Evolutionary conservation across 2,329 filamentous ascomycete species (phyloP).

Genomic region (Venturia asperata): DNA sequence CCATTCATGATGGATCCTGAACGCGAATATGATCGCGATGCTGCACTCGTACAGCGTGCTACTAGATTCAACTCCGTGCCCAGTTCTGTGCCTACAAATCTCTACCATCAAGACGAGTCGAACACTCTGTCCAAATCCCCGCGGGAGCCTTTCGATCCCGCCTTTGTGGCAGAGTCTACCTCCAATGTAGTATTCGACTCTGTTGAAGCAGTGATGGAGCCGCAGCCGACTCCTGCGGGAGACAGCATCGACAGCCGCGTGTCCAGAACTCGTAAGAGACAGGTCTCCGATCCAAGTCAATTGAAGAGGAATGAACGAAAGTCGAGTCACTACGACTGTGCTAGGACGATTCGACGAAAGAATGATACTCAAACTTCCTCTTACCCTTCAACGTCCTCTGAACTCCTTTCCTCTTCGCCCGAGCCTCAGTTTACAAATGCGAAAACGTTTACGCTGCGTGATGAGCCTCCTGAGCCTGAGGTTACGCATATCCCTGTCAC

Average conservation of each 20-base stretch:
- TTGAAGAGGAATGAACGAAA: not conserved
- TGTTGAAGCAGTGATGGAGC: not conserved
- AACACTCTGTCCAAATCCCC: not conserved
- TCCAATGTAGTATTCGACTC: not conserved
- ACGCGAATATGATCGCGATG: conserved; percentile 15
- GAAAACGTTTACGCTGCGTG: not conserved
- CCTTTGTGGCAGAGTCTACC: too few species aligned
- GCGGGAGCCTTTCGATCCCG: not conserved
- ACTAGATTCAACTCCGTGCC: not conserved
- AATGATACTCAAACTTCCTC: not conserved
- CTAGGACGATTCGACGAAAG: not conserved
- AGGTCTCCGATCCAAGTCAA: not conserved
- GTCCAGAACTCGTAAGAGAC: not conserved
- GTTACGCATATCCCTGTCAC: not conserved
- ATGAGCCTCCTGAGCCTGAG: not conserved
- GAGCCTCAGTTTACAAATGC: not conserved
- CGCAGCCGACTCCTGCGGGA: not conserved
- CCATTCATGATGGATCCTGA: not conserved
- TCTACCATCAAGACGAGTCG: not conserved
- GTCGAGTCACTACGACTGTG: not conserved
- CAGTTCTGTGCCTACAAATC: not conserved
- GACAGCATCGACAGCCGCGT: not conserved
- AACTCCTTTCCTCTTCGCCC: not conserved
- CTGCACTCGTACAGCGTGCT: conserved; percentile 15
- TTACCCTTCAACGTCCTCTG: not conserved